Evolutionary conservation across 257 asterid genomes (phyloP).

Genomic region (Solanum peruvianum): DNA sequence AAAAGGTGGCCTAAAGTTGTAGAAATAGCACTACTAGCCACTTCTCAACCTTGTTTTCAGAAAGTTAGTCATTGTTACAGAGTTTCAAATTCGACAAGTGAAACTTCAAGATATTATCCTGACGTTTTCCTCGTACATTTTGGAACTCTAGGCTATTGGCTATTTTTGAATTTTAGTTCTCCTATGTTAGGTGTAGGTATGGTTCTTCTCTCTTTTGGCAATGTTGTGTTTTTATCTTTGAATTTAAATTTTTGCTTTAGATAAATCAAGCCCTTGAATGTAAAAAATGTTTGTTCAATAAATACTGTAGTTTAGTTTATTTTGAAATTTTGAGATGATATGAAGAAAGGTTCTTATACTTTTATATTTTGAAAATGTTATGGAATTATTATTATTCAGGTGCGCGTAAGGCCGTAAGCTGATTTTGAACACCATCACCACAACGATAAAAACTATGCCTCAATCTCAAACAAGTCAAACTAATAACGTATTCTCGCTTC

Average conservation of each 20-base stretch:
- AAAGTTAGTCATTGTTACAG: neutral
- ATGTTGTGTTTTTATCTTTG: neutral
- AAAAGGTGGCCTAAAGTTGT: neutral
- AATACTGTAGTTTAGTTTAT: neutral
- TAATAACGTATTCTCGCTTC: neutral
- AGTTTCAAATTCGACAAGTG: neutral
- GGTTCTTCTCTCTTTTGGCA: neutral
- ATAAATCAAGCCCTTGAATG: neutral
- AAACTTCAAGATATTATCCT: neutral
- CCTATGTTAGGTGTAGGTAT: neutral
- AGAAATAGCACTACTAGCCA: neutral
- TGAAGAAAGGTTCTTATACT: neutral
- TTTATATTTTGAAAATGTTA: neutral
- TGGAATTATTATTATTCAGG: neutral
- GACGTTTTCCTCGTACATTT: neutral
- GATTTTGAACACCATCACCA: neutral
- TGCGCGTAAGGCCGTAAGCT: neutral
- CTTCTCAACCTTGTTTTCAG: neutral
- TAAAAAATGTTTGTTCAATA: neutral
- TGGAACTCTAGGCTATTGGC: neutral
- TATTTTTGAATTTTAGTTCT: neutral
- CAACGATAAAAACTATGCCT: rapidly evolving
- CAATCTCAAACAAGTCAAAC: neutral
- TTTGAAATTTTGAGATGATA: neutral
- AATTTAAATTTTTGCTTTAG: neutral